phyloP scores from a whole-genome alignment of 208 protist species.

The Novymonas esmeraldas region DNA sequence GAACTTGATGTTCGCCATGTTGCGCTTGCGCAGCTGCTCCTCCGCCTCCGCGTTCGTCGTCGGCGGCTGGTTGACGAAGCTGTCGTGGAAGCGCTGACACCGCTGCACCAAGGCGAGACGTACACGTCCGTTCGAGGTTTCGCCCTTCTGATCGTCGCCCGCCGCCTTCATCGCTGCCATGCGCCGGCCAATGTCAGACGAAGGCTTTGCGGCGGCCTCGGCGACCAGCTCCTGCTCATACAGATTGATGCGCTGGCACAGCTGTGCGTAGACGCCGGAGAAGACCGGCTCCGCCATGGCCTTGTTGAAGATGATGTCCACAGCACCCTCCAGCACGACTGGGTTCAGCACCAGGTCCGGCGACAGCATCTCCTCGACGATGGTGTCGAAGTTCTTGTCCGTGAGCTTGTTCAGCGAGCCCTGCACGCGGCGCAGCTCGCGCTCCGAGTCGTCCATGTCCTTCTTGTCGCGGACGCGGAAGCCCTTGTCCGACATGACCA shows the following conservation, averaged over 20 bases:
- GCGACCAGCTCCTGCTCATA: slow-evolving; percentile 73
- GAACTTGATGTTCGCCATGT: slow-evolving; percentile 93
- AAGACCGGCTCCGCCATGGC: slow-evolving; percentile 89
- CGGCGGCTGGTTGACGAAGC: slow-evolving; percentile 44
- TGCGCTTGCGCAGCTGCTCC: slow-evolving; percentile 76
- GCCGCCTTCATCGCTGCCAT: slow-evolving; percentile 24
- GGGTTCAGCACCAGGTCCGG: slow-evolving; percentile 75
- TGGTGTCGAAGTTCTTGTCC: slow-evolving; percentile 79
- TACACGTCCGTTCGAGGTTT: slow-evolving; percentile 40
- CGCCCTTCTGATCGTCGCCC: slow-evolving; percentile 24
- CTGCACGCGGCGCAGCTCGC: slow-evolving; percentile 76
- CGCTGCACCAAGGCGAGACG: slow-evolving; percentile 47
- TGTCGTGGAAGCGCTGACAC: slow-evolving; percentile 63
- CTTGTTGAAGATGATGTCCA: slow-evolving; percentile 89
- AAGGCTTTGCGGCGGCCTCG: slow-evolving; percentile 42
- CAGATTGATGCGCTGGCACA: slow-evolving; percentile 73
- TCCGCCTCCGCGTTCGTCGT: slow-evolving; percentile 52
- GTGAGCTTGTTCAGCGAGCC: slow-evolving; percentile 89
- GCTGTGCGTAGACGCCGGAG: slow-evolving; percentile 77
- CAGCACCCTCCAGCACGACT: slow-evolving; percentile 61
- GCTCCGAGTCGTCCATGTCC: slow-evolving; percentile 73
- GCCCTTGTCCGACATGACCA: slow-evolving; percentile 83
- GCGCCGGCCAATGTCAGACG: slow-evolving; percentile 35
- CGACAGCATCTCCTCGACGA: slow-evolving; percentile 63
- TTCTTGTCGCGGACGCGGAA: slow-evolving; percentile 77